phyloP scores from a whole-genome alignment of 148 eudicot species.

The Tetragonia tetragonoides region DNA sequence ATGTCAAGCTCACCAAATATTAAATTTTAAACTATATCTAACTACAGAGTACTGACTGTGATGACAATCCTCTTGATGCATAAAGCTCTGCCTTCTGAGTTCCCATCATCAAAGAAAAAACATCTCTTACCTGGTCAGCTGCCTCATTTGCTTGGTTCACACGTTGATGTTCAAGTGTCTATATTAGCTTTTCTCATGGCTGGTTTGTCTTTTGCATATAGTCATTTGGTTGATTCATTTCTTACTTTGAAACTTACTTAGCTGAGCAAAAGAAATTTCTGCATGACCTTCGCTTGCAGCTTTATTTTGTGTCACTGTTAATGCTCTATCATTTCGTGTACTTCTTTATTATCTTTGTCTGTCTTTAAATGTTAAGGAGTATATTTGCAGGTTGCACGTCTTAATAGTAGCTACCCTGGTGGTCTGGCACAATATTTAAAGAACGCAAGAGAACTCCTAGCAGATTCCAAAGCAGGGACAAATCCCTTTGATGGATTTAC shows the following conservation, averaged over 20 bases:
- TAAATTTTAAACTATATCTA: too few relatives aligned
- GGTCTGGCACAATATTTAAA: slow-evolving; percentile 73
- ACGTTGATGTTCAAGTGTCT: too few relatives aligned
- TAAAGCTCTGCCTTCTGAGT: too few relatives aligned
- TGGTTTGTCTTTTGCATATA: not conserved
- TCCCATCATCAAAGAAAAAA: too few relatives aligned
- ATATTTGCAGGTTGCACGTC: slow-evolving; percentile 59
- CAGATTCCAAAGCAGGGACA: slow-evolving; percentile 88
- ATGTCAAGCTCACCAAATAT: too few relatives aligned
- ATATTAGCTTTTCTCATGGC: not conserved
- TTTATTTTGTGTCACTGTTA: not conserved
- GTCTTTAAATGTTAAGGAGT: slow-evolving; percentile 10
- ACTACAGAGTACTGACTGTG: too few relatives aligned
- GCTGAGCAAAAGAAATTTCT: not conserved
- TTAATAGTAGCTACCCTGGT: slow-evolving; percentile 85
- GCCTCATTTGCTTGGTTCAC: too few relatives aligned
- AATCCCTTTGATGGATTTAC: slow-evolving; percentile 93
- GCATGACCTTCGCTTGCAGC: not conserved
- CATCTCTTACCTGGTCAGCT: too few relatives aligned
- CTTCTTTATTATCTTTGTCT: not conserved
- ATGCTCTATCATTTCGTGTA: not conserved
- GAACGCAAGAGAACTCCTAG: slow-evolving; percentile 78
- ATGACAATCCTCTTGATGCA: too few relatives aligned
- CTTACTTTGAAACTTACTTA: not conserved
- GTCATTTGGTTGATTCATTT: not conserved